Evolutionary conservation across 192 early-diverging fungal genomes (phyloP).

Genomic region (Gryganskiella cystojenkinii): DNA sequence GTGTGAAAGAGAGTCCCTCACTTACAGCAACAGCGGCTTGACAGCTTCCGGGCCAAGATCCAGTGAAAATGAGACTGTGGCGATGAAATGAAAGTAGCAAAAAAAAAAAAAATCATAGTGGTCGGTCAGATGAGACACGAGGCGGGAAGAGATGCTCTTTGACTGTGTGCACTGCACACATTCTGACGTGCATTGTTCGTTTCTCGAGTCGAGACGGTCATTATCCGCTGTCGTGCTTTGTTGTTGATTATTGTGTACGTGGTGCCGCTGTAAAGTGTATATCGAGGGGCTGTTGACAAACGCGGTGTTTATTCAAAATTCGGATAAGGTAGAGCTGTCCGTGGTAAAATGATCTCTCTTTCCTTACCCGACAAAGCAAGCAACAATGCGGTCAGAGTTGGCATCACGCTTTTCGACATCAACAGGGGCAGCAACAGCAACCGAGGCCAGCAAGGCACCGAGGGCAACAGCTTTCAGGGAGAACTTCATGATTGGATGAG

Average conservation of each 20-base stretch:
- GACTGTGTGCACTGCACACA: too few relatives aligned
- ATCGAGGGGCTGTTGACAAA: too few relatives aligned
- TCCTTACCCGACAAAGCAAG: conserved; percentile 7
- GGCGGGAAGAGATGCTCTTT: too few relatives aligned
- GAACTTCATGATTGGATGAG: conserved; percentile 14
- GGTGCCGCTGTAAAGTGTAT: too few relatives aligned
- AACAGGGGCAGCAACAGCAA: conserved; percentile 12
- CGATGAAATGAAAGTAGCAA: background rate
- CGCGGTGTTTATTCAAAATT: too few relatives aligned
- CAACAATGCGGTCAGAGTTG: conserved; percentile 18
- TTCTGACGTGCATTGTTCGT: too few relatives aligned
- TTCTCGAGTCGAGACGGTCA: too few relatives aligned
- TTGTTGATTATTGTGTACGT: too few relatives aligned
- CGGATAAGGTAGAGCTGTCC: too few relatives aligned
- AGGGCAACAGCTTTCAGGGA: conserved; percentile 18
- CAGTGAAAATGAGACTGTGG: conserved; percentile 20
- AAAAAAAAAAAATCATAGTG: background rate
- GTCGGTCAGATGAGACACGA: background rate
- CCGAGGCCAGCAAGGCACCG: conserved; percentile 5
- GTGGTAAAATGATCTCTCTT: too few relatives aligned
- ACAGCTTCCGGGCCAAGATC: conserved; percentile 17
- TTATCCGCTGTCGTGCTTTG: too few relatives aligned
- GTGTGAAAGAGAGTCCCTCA: background rate
- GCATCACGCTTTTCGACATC: conserved; percentile 24
- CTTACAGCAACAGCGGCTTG: conserved; percentile 23